These are phyloP conservation scores for Pythium dissotocum DNA, from an alignment of 352 stramenopile genomes.

Conservation along the genomic window DNA sequence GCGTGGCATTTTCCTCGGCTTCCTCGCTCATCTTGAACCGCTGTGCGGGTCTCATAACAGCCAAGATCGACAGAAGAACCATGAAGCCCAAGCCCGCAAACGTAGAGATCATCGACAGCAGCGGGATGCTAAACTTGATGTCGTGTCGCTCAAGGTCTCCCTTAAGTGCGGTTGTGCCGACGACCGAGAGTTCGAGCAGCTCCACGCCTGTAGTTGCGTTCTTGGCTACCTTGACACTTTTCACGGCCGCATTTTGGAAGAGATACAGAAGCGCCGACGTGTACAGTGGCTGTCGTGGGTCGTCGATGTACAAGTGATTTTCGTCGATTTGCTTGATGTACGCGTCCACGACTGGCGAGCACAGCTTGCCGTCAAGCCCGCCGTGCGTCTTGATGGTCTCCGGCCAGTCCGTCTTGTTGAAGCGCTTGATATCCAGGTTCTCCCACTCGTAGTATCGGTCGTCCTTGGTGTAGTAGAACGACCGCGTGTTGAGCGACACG, in stretches of 20 bases:
- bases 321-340: constrained; percentile 41
- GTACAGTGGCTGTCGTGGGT: constrained; percentile 49
- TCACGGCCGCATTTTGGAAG: constrained; percentile 48
- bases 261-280: constrained; percentile 53
- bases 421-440: constrained; percentile 5
- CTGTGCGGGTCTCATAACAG: constrained; percentile 26
- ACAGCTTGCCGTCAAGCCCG: constrained; percentile 11
- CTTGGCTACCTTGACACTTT: constrained; percentile 1
- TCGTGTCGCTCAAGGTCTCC: constrained; percentile 26
- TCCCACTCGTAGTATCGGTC: constrained; percentile 21
- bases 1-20: constrained; percentile 28
- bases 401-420: constrained; percentile 12
- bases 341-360: constrained; percentile 44
- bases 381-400: background rate
- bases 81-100: constrained; percentile 37
- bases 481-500: constrained; percentile 14
- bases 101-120: constrained; percentile 39
- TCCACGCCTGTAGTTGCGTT: constrained; percentile 2
- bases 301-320: constrained; percentile 51
- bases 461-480: constrained; percentile 16
- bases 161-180: constrained; percentile 33
- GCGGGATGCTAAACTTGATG: constrained; percentile 9
- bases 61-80: constrained; percentile 25
- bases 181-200: constrained; percentile 10
- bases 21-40: constrained; percentile 32